Evolutionary conservation across 78 protist species (phyloP), one percentile per base, ranked within the genome.

Genomic region (Acrasis kona): DNA sequence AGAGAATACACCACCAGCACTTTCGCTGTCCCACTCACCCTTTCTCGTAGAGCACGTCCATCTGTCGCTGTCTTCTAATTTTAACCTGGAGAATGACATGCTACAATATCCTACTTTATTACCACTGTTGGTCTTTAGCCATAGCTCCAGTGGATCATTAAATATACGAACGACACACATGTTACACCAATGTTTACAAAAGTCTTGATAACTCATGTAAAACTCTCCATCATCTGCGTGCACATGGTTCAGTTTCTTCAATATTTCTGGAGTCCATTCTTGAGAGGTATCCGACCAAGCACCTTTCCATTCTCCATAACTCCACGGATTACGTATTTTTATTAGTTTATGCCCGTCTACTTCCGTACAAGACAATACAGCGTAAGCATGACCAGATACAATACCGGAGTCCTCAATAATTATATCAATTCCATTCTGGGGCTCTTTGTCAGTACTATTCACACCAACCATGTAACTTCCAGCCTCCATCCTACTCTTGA

Each of bases 301-400:
- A 5, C 74, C 74, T 6, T n/a, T 31, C 36, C 61, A 74, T 3
- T 74, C 79, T 2, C 64, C 5, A 3, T 29, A 19, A 30, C 77
- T 73, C 80, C 80, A 74, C 7, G 81, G 81, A 74, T 78, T 78
- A 30, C 81, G 2, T n/a, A 78, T 3, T 6, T 78, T 2, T 19
- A 71, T 8, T 12, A 78, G 29, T 19, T 19, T 19, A 19, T 19
- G n/a, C 19, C 19, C 34, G 61, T 50, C 19, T 19, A 50, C 61
- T 19, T 19, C 19, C 19, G 19, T 19, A 19, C 66, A 31, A 19
- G n/a, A 29, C 28, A 67, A 19, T 19, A 67, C 28, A 19, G 66
- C 19, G 19, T 67, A 67, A 19, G 71, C 71, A 67, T 67, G 71
- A 19, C 71, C 71, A 31, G 71, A 19, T 30, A 67, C n/a, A 31